Base-by-base conservation (phyloP, 2,329 filamentous ascomycete species). In the Fusarium robinianum region DNA sequence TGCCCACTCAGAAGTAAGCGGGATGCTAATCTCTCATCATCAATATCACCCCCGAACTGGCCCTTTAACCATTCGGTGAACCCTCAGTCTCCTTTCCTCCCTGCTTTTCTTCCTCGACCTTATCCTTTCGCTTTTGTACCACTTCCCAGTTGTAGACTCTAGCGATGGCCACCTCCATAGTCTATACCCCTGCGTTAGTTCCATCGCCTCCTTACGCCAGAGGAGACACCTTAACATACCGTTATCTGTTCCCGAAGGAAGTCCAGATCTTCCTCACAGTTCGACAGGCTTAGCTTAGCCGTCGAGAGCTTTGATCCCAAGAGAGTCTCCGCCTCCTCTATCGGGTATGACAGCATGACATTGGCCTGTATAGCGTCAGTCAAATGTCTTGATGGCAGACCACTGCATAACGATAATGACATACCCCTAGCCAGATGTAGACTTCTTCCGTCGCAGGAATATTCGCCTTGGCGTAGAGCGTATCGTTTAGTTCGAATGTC, bases 131-230 rank as follows among this genome's bases (percentile, higher is more conserved):
- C 72, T 95, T 89, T 75, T 96, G 88, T 29, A 92, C 89, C 5
- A 99, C 90, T 63, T 99, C 94, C 92, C 94, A 97, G 70, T 99
- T 99, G 71, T 99, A 97, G n/a, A 99, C 91, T 54, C 94, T 80
- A 15, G 94, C 94, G 26, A 92, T 90, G 4, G 94, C 94, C 22
- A 99, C 94, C 70, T 99, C 94, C 76, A 99, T 85, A 0, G 91
- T 96, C 89, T 95, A 57, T n/a, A 12, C 21, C 42, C 35, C 33
- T 10, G 16, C 44, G 49, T 55, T 60, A 40, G 21, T 12, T 2
- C 7, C n/a, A 15, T 27, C 21, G 14, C n/a, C 7, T 26, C 12
- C 4, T 23, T 4, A 12, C 11, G 14, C 32, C 15, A n/a, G 42
- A 17, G 14, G 3, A 19, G 30, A 27, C 16, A 15, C 19, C 5